These are phyloP conservation scores for Boletus sensibilis DNA, from an alignment of 768 basidiomycete genomes.

Conservation along the genomic window DNA sequence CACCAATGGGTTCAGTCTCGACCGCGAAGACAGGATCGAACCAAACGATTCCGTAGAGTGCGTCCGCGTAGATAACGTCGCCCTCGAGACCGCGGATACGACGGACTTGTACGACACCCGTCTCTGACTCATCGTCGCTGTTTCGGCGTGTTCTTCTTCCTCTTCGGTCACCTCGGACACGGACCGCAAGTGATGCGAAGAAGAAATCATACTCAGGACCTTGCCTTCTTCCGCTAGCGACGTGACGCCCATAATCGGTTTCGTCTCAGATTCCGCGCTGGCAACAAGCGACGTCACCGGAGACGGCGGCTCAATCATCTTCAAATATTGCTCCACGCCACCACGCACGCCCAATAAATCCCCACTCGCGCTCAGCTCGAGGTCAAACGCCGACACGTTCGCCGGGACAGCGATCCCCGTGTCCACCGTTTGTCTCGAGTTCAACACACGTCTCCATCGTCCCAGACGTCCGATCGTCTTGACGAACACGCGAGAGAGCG, in stretches of 20 bases:
- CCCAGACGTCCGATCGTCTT: conserved; percentile 83
- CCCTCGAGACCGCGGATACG: conserved; percentile 20
- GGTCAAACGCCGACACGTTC: conserved; percentile 70
- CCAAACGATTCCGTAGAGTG: conserved; percentile 36
- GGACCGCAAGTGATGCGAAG: conserved; percentile 26
- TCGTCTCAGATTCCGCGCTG: conserved; percentile 4
- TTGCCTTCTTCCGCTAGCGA: conserved; percentile 7
- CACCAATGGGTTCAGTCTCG: conserved; percentile 31
- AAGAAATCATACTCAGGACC: background rate
- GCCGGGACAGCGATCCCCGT: conserved; percentile 37
- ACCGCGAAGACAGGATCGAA: conserved; percentile 32
- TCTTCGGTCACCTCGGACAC: conserved; percentile 35
- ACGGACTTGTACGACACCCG: conserved; percentile 25
- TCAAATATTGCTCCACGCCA: conserved; percentile 66
- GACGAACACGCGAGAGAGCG: conserved; percentile 72
- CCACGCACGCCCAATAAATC: conserved; percentile 62
- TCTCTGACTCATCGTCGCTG: conserved; percentile 12
- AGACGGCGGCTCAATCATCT: conserved; percentile 46
- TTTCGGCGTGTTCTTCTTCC: conserved; percentile 25
- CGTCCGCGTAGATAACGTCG: conserved; percentile 25
- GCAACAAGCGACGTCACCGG: conserved; percentile 15
- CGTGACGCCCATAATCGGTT: background rate
- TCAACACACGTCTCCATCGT: conserved; percentile 77
- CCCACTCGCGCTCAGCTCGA: conserved; percentile 58
- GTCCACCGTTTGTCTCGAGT: conserved; percentile 40